Percentiles rank a stretch among this genome's conserved stretches.
Conservation (phyloP, 805 yeast genomes). For the Candida alai region DNA sequence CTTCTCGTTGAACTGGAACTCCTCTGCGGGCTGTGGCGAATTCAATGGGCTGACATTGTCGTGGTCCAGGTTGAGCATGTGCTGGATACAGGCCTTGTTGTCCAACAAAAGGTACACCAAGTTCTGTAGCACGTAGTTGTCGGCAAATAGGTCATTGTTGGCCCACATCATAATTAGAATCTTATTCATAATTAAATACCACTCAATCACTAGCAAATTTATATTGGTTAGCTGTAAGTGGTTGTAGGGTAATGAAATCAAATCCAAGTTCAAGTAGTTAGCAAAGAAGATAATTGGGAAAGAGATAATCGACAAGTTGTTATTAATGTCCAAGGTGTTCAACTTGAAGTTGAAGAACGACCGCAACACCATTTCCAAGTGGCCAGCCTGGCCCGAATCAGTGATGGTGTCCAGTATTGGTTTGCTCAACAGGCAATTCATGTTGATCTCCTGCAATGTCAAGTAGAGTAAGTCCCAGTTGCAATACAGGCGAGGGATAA, state of each 20-base stretch:
- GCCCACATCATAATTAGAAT: conserved; percentile 29
- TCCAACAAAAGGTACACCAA: conserved; percentile 20
- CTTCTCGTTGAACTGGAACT: conserved; percentile 21
- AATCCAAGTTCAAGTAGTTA: conserved; percentile 14
- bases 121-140: conserved; percentile 27
- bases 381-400: conserved; percentile 8
- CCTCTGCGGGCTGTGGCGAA: conserved; percentile 13
- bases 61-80: background rate
- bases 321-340: conserved; percentile 31
- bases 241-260: conserved; percentile 21
- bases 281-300: conserved; percentile 45
- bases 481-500: conserved; percentile 33
- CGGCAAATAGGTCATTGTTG: conserved; percentile 14
- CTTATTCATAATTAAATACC: conserved; percentile 43
- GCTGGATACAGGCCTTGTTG: conserved; percentile 5
- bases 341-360: conserved; percentile 9
- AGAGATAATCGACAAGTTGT: conserved; percentile 49
- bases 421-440: conserved; percentile 12
- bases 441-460: conserved; percentile 46
- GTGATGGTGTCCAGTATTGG: conserved; percentile 8
- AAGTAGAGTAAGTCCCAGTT: conserved; percentile 45
- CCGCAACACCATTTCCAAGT: conserved; percentile 15
- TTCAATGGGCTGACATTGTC: too few species aligned
- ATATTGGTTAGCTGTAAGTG: conserved; percentile 23
- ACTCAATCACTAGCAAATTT: conserved; percentile 37